Base-by-base conservation (phyloP, 225 moss, liverwort and hornwort species). In the Anthoceros angustus region DNA sequence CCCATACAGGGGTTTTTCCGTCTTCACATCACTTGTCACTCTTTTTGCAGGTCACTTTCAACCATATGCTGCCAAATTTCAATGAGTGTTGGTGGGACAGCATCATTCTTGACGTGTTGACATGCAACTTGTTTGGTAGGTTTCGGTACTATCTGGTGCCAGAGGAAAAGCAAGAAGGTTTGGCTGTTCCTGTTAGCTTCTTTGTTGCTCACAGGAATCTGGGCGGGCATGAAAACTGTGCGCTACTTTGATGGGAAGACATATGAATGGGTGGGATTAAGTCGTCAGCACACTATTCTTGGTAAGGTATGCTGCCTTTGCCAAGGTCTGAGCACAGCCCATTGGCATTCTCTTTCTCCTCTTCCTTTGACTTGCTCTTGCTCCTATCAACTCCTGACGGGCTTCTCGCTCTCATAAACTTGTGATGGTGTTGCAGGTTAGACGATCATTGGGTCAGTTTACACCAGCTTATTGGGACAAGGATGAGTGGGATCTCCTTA, bases 71-170 rank as follows among this genome's bases (percentile, higher is more conserved):
- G 66, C 90, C 86, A 50, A 95, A 95, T 63, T 95, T 90, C 79
- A 95, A 90, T 68, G 90, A 95, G 64, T 95, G 94, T 72, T 95
- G 94, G 90, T 95, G 94, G 94, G 90, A 95, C 69, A 95, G 86
- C 78, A 76, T 90, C 55, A 88, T 95, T 70, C 86, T 95, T 65
- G 94, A 95, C 74, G 73, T 95, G 63, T 82, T 85, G 63, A 72
- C 82, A 67, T 95, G 86, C 85, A 90, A 90, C 72, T 85, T 81
- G 69, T 66, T 91, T 78, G 94, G 90, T 94, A 72, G 48, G 46
- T 32, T 64, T 26, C 32, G 5, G 32, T 20, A 7, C 49, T 3
- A 7, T 9, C 41, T 67, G 67, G 46, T 67, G 41, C 25, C 45
- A 9, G 43, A 26, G 7, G 18, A 41, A 39, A 42, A 12, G 18